Base-by-base conservation (phyloP, 371 early-diverging fungal genomes). In the Spiromyces aspiralis region DNA sequence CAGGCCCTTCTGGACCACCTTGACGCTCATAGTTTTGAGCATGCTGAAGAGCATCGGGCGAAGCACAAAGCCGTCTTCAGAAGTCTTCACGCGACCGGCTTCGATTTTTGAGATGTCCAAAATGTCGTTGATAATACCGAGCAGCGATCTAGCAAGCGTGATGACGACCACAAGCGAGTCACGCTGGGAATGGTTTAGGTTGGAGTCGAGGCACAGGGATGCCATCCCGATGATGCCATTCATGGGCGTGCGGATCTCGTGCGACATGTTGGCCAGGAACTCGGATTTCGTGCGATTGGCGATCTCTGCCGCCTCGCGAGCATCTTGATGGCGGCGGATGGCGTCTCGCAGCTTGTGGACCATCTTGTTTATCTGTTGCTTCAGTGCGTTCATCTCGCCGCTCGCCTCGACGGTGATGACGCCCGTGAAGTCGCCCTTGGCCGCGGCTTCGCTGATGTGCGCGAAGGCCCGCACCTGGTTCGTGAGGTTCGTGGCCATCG, bases 81-180 rank as follows among this genome's bases (percentile, higher is more conserved):
- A 81, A 22, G 84, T 71, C 12, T 70, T 79, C 75, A 87, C 73
- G 23, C 81, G 77, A 23, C 83, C 83, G 0, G 86, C 82, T 59
- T 87, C 87, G 55, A 86, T 83, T 70, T 85, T 86, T 42, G 84
- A 83, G 48, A 86, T 77, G 68, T 87, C 86, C 20, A 87, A 70
- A 57, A 87, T 79, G 60, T 85, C 84, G 53, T 86, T 80, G 47
- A 87, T 81, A 47, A 87, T 81, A 1, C 73, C 79, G 45, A 83
- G 58, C 43, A 87, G 64, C 52, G 76, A 78, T 35, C 76, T 75
- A 3, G 83, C 81, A 48, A 80, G 60, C 10, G 71, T 72, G 26
- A 75, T 76, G 25, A 84, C 80, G 27, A 81, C 79, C 74, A 78
- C 73, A 58, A 83, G 56, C 47, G 81, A 79, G 61, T 84, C 85